Conservation (phyloP, 1,284 basidiomycete species). For the Ceratobasidium theobromae region DNA sequence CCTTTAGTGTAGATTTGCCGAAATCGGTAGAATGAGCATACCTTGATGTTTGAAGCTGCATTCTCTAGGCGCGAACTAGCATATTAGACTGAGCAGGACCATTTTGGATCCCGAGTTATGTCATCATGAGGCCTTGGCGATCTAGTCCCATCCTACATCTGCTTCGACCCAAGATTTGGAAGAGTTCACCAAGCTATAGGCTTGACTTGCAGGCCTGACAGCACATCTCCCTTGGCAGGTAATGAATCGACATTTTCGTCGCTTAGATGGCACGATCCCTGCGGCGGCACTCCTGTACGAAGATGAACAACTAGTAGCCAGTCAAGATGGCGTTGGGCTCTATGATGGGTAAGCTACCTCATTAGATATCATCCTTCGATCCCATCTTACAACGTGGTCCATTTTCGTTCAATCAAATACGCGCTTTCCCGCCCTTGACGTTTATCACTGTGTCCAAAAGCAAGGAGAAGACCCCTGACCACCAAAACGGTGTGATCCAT, state of each 20-base stretch:
- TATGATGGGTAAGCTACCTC: constrained; percentile 76
- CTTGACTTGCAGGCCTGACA: too few species aligned
- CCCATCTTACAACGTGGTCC: constrained; percentile 27
- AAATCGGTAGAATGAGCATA: neutral
- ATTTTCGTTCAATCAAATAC: constrained; percentile 3
- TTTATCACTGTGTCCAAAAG: constrained; percentile 46
- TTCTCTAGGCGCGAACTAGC: neutral
- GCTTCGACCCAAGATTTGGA: neutral
- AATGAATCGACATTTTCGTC: constrained; percentile 35
- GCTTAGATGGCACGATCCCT: constrained; percentile 71
- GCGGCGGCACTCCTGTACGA: constrained; percentile 70
- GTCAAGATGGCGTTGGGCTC: constrained; percentile 79
- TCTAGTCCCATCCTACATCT: neutral
- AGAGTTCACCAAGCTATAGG: neutral
- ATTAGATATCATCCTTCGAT: neutral
- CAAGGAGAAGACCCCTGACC: constrained; percentile 72
- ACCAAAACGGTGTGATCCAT: constrained; percentile 71
- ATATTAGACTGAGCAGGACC: neutral
- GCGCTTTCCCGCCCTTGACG: neutral
- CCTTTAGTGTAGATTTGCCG: neutral
- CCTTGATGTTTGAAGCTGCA: neutral
- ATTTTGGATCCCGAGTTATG: neutral
- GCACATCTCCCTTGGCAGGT: too few species aligned
- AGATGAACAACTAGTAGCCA: constrained; percentile 73
- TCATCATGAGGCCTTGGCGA: neutral